Percentiles rank a stretch among this genome's conserved stretches.
Evolutionary conservation across 805 yeast species (phyloP).

Genomic region (Suhomyces prunicola): DNA sequence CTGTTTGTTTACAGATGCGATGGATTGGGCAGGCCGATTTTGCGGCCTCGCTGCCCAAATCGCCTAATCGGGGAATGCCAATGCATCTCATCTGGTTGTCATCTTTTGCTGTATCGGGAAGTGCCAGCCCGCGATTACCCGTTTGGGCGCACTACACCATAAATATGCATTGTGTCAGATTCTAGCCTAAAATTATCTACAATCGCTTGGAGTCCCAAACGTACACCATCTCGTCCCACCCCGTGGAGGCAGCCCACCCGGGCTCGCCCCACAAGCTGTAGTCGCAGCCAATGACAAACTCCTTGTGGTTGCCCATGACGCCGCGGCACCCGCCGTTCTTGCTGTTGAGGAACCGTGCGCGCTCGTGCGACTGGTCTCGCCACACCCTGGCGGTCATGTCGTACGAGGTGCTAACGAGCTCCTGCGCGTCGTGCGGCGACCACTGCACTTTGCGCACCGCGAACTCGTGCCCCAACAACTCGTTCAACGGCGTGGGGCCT

Average conservation of each 20-base stretch:
- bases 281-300: conserved; percentile 90
- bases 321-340: conserved; percentile 51
- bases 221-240: conserved; percentile 95
- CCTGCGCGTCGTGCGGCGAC: conserved; percentile 83
- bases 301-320: conserved; percentile 68
- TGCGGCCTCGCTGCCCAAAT: neutral
- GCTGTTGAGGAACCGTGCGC: conserved; percentile 43
- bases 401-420: conserved; percentile 73
- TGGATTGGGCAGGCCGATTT: neutral
- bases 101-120: conserved; percentile 2
- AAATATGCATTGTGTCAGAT: neutral
- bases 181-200: neutral
- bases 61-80: neutral
- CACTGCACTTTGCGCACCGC: conserved; percentile 81
- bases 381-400: conserved; percentile 92
- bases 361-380: conserved; percentile 66
- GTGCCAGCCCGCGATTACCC: neutral
- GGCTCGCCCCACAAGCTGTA: conserved; percentile 97
- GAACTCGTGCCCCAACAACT: conserved; percentile 80
- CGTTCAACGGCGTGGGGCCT: conserved; percentile 71
- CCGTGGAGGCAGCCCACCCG: conserved; percentile 92
- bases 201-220: conserved; percentile 73
- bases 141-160: neutral
- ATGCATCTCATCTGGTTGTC: neutral
- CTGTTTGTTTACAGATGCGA: conserved; percentile 1